A percentile compares a stretch with the other conserved stretches of the same genome.
Evolutionary conservation across 2,329 filamentous ascomycete genomes (phyloP).

Genomic region (Paramyrothecium roridum): DNA sequence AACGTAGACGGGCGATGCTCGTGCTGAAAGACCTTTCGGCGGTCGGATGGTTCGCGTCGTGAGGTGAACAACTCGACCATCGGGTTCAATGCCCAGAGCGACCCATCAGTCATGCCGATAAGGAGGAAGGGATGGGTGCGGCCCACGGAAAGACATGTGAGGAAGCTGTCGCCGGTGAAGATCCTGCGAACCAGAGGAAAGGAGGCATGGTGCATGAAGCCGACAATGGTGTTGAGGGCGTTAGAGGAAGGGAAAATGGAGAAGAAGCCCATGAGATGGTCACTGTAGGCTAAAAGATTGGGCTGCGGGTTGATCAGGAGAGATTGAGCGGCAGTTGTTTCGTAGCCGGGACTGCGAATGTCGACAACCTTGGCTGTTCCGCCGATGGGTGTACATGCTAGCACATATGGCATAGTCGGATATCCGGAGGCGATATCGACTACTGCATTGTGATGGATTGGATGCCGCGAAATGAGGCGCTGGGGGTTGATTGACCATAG

Average conservation of each 20-base stretch:
- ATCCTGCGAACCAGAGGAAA: constrained; percentile 52
- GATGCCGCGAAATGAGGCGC: constrained; percentile 46
- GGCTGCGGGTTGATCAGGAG: constrained; percentile 50
- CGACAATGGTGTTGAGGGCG: constrained; percentile 48
- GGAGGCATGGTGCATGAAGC: constrained; percentile 49
- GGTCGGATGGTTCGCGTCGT: constrained; percentile 27
- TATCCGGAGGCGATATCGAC: constrained; percentile 55
- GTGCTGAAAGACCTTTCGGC: constrained; percentile 46
- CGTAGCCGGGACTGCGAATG: constrained; percentile 47
- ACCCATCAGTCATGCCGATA: constrained; percentile 51
- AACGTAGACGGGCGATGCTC: constrained; percentile 41
- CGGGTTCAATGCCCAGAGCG: constrained; percentile 44
- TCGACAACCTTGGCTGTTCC: constrained; percentile 52
- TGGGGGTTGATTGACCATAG: constrained; percentile 54
- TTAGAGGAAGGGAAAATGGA: constrained; percentile 50
- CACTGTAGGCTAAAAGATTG: constrained; percentile 51
- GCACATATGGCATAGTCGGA: constrained; percentile 52
- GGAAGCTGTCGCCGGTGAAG: constrained; percentile 46
- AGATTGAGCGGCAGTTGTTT: constrained; percentile 50
- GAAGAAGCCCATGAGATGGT: constrained; percentile 54
- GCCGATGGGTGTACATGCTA: constrained; percentile 53
- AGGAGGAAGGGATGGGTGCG: constrained; percentile 51
- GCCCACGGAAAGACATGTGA: constrained; percentile 48
- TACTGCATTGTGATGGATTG: constrained; percentile 50
- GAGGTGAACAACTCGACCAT: constrained; percentile 32